Evolutionary conservation across 2,329 filamentous ascomycete genomes (phyloP).

Genomic region (Zymoseptoria passerinii): DNA sequence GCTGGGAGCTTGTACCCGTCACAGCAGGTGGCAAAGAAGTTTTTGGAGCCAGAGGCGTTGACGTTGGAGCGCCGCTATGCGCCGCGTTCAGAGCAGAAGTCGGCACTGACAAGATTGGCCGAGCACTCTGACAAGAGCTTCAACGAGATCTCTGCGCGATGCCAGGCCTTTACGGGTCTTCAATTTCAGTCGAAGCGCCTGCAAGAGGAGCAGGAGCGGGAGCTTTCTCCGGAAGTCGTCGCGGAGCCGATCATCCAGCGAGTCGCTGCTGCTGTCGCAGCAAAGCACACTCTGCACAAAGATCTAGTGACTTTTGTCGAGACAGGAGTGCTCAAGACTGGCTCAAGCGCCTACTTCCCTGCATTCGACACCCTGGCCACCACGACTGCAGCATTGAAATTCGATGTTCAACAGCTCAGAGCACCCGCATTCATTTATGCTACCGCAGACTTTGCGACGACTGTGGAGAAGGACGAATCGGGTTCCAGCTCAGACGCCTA

Average conservation of each 20-base stretch:
- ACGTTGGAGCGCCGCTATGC: conserved; percentile 46
- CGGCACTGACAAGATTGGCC: conserved; percentile 26
- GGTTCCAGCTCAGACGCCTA: conserved; percentile 36
- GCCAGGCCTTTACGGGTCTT: conserved; percentile 28
- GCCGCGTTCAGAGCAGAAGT: neutral
- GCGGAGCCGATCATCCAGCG: conserved; percentile 47
- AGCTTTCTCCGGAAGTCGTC: conserved; percentile 57
- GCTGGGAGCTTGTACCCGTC: conserved; percentile 18
- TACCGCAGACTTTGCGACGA: conserved; percentile 9
- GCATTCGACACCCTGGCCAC: conserved; percentile 7
- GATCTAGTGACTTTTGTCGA: conserved; percentile 37
- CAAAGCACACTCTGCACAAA: conserved; percentile 35
- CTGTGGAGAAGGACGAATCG: neutral
- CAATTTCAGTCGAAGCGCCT: conserved; percentile 31
- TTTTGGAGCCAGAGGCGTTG: conserved; percentile 59
- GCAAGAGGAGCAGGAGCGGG: conserved; percentile 61
- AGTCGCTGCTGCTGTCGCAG: conserved; percentile 35
- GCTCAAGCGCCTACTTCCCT: conserved; percentile 30
- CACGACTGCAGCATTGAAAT: conserved; percentile 4
- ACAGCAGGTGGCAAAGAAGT: conserved; percentile 46
- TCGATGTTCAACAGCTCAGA: neutral
- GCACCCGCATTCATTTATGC: conserved; percentile 4
- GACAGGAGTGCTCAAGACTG: conserved; percentile 27
- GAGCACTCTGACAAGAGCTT: conserved; percentile 32
- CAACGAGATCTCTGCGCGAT: conserved; percentile 34